Base-by-base conservation (phyloP, 768 basidiomycete species). In the Hericium coralloides region DNA sequence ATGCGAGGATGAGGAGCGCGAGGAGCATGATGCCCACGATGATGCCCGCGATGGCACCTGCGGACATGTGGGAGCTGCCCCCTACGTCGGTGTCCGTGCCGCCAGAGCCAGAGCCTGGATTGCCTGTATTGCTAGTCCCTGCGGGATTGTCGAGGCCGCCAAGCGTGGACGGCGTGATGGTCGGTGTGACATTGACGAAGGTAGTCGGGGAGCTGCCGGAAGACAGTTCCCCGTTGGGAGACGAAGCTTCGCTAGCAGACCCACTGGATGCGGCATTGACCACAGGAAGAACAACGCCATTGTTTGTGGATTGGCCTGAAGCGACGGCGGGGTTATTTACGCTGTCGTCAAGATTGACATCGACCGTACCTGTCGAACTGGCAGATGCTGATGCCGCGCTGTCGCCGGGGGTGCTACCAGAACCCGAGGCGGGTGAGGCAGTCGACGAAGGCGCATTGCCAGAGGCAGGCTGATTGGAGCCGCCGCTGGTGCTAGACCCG, bases 21-120 rank as follows among this genome's bases (percentile, higher is more conserved):
- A 66, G 58, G 20, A 77, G 23, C 23, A 63, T 55, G 23, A 71
- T 62, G 4, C 73, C 56, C 17, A 73, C 55, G 14, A 60, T 63
- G 48, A 83, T 77, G 39, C 69, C 83, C 9, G 75, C 79, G 49
- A 83, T 76, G 22, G 72, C 76, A 25, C 75, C 80, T 0, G 60
- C 64, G 3, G 81, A 76, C 2, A 80, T 66, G 38, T 56, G 53
- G n/a, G 58, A 52, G n/a, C 22, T 31, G 49, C 49, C 49, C 6
- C 12, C 15, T 23, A n/a, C 36, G 17, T n/a, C 17, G n/a, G 51
- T 14, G 4, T 9, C 37, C 18, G n/a, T 52, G 36, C 51, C 51
- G 26, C 37, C 26, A 10, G 51, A 25, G 22, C 14, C 51, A n/a
- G 38, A 25, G 2, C 37, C 41, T 6, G 18, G 38, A 47, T 53